phyloP scores from a whole-genome alignment of 805 yeast genomes.

The Lipomyces japonicus region DNA sequence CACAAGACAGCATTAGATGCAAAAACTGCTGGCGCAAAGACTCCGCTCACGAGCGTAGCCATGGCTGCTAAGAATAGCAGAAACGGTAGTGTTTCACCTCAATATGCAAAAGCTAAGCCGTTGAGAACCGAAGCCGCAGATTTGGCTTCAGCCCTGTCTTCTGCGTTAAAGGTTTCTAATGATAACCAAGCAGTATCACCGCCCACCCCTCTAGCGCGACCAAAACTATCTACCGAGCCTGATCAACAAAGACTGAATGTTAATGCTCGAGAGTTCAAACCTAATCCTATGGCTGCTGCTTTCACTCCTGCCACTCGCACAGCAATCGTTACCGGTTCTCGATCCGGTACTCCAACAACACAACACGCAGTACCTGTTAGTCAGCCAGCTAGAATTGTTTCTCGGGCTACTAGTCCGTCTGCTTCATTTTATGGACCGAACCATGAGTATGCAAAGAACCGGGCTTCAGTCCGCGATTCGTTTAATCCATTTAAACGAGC shows the following conservation, averaged over 20 bases:
- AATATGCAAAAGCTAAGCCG: neutral
- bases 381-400: slow-evolving; percentile 10
- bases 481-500: slow-evolving; percentile 26
- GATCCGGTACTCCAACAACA: slow-evolving; percentile 10
- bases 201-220: slow-evolving; percentile 19
- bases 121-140: neutral
- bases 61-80: slow-evolving; percentile 16
- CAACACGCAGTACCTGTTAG: slow-evolving; percentile 5
- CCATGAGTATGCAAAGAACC: slow-evolving; percentile 8
- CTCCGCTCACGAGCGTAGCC: slow-evolving; percentile 27
- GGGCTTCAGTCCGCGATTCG: slow-evolving; percentile 9
- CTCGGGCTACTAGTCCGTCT: slow-evolving; percentile 18
- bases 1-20: slow-evolving; percentile 32
- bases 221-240: slow-evolving; percentile 15
- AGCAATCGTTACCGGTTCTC: slow-evolving; percentile 2
- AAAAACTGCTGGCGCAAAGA: slow-evolving; percentile 17
- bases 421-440: slow-evolving; percentile 17
- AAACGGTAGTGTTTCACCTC: slow-evolving; percentile 28
- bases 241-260: slow-evolving; percentile 53
- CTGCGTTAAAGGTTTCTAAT: slow-evolving; percentile 9
- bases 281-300: slow-evolving; percentile 65
- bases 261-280: slow-evolving; percentile 58
- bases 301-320: slow-evolving; percentile 49
- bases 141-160: slow-evolving; percentile 11
- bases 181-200: slow-evolving; percentile 6